Evolutionary conservation across 1,284 basidiomycete genomes (phyloP).

Genomic region (Ceratobasidium sp.): DNA sequence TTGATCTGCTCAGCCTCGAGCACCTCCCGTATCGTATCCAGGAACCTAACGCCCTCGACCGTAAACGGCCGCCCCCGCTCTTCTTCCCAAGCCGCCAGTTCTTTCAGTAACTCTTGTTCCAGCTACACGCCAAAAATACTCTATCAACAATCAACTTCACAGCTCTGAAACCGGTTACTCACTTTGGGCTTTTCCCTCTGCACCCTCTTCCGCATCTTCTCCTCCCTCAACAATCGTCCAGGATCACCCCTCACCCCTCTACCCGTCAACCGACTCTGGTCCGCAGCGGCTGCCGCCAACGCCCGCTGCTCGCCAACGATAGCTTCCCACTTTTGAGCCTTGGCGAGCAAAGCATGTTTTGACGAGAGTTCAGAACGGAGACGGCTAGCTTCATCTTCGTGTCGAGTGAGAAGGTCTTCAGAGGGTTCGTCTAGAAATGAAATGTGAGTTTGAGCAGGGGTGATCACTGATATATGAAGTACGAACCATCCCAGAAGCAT

Average conservation of each 20-base stretch:
- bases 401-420: conserved; percentile 87
- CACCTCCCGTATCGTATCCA: conserved; percentile 81
- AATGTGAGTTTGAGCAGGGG: not conserved
- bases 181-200: conserved; percentile 94
- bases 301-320: conserved; percentile 94
- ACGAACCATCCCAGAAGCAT: conserved; percentile 82
- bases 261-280: conserved; percentile 81
- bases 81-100: conserved; percentile 91
- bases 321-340: conserved; percentile 89
- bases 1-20: conserved; percentile 70
- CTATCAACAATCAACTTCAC: conserved; percentile 16
- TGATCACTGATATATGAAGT: not conserved
- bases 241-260: conserved; percentile 81
- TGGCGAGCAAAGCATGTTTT: conserved; percentile 81
- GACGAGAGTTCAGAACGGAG: conserved; percentile 70
- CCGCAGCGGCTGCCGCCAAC: conserved; percentile 81
- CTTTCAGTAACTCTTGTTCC: conserved; percentile 85
- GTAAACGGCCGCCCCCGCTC: conserved; percentile 82
- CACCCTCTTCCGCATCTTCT: conserved; percentile 98
- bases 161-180: conserved; percentile 54
- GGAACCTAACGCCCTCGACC: conserved; percentile 86
- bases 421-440: conserved; percentile 80
- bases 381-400: conserved; percentile 87
- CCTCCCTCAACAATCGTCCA: conserved; percentile 86
- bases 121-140: conserved; percentile 65